Conservation (phyloP, 2,329 filamentous ascomycete genomes). For the Colletotrichum lini region DNA sequence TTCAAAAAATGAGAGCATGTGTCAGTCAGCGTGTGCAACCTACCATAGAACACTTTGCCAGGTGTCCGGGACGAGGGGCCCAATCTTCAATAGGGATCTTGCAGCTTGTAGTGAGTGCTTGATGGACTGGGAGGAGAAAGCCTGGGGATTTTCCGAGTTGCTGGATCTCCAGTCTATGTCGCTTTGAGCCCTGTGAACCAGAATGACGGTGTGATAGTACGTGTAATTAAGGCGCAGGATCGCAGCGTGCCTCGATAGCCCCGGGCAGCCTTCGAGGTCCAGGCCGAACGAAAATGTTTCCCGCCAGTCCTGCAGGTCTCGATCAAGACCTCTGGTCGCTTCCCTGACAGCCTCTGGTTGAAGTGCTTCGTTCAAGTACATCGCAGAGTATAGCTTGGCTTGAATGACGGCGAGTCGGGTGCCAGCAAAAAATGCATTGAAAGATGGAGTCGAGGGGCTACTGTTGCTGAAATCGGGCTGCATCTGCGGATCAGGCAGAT, state of each 20-base stretch:
- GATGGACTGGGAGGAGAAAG: neutral
- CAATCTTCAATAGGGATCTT: neutral
- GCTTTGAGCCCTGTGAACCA: conserved; percentile 8
- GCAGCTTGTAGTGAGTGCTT: conserved; percentile 4
- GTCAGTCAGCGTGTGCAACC: neutral
- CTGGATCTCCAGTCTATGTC: neutral
- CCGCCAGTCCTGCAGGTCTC: neutral
- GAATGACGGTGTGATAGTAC: conserved; percentile 2
- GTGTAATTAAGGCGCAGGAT: conserved; percentile 8
- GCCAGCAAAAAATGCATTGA: neutral
- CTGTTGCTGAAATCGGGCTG: conserved; percentile 1
- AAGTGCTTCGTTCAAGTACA: neutral
- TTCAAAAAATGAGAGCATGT: too few species aligned
- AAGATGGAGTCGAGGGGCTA: too few species aligned
- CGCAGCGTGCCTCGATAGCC: neutral
- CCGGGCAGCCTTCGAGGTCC: neutral
- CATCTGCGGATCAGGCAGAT: neutral
- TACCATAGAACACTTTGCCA: conserved; percentile 4
- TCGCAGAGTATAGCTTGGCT: neutral
- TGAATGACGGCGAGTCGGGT: conserved; percentile 5
- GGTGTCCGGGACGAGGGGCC: neutral
- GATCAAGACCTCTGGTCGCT: neutral
- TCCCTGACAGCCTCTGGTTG: neutral
- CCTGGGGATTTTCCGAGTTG: neutral
- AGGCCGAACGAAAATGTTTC: neutral